A percentile compares a stretch with the other conserved stretches of the same genome.
Conservation (phyloP, 2,329 filamentous ascomycete genomes). For the Fusarium oligoseptatum region DNA sequence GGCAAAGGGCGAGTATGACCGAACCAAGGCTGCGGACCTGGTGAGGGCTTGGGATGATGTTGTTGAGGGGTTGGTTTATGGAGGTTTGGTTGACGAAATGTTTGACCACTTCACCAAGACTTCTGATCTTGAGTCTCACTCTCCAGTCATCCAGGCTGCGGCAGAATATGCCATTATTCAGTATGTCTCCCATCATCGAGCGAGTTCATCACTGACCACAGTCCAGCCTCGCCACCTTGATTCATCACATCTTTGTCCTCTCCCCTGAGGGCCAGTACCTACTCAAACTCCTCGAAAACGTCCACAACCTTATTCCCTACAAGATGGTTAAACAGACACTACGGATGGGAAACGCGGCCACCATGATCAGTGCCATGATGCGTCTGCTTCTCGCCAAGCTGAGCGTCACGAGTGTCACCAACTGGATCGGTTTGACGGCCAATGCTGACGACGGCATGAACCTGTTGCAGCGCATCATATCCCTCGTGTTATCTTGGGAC, state of each 20-base stretch:
- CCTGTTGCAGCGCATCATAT: conserved; percentile 81
- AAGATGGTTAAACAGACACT: conserved; percentile 79
- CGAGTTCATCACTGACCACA: conserved; percentile 32
- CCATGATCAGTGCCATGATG: conserved; percentile 84
- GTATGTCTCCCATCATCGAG: conserved; percentile 58
- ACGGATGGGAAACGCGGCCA: conserved; percentile 81
- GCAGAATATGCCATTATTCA: conserved; percentile 78
- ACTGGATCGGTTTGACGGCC: conserved; percentile 81
- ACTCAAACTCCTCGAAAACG: conserved; percentile 76
- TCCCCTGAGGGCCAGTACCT: conserved; percentile 83
- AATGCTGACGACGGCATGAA: conserved; percentile 85
- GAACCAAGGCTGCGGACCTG: conserved; percentile 70
- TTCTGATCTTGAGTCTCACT: conserved; percentile 73
- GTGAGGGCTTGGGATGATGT: conserved; percentile 75
- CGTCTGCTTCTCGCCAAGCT: conserved; percentile 82
- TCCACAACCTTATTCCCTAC: conserved; percentile 80
- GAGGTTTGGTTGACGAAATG: conserved; percentile 73
- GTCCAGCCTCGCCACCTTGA: conserved; percentile 75
- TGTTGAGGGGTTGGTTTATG: conserved; percentile 76
- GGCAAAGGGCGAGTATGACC: conserved; percentile 65
- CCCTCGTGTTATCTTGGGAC: conserved; percentile 80
- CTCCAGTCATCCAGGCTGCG: conserved; percentile 71
- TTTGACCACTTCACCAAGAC: conserved; percentile 72
- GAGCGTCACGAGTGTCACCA: conserved; percentile 79
- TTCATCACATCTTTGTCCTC: conserved; percentile 79